A percentile compares a stretch with the other conserved stretches of the same genome.
These are phyloP conservation scores for Suillus lakei DNA, from an alignment of 768 basidiomycete genomes.

Conservation along the genomic window DNA sequence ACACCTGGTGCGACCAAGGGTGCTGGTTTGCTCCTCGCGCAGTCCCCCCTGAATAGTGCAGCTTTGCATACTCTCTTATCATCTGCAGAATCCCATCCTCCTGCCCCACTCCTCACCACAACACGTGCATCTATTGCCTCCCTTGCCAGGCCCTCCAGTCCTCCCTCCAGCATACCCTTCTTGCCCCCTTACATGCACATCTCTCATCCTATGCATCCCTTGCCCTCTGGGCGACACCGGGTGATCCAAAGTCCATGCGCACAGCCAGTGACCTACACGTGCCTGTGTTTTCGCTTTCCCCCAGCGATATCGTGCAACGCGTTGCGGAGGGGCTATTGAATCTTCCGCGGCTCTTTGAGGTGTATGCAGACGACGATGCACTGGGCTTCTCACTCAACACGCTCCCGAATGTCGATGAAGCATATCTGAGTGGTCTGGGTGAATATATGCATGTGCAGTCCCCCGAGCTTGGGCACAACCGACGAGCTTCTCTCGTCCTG, in stretches of 20 bases:
- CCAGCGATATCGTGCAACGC: slow-evolving; percentile 85
- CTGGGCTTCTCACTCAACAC: slow-evolving; percentile 87
- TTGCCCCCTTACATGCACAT: slow-evolving; percentile 79
- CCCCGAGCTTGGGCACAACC: slow-evolving; percentile 36
- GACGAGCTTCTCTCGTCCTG: slow-evolving; percentile 46
- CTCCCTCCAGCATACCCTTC: slow-evolving; percentile 80
- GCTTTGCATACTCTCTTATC: slow-evolving; percentile 64
- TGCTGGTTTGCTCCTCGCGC: slow-evolving; percentile 73
- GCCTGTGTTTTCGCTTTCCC: slow-evolving; percentile 92
- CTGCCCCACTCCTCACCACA: slow-evolving; percentile 49
- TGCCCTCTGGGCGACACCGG: slow-evolving; percentile 64
- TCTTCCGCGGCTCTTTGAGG: slow-evolving; percentile 91
- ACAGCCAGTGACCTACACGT: slow-evolving; percentile 50
- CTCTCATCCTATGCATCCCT: slow-evolving; percentile 73
- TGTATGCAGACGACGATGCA: slow-evolving; percentile 91
- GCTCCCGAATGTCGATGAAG: slow-evolving; percentile 69
- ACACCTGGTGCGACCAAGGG: slow-evolving; percentile 68
- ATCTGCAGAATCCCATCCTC: slow-evolving; percentile 43
- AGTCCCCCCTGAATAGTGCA: slow-evolving; percentile 83
- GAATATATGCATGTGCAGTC: slow-evolving; percentile 43
- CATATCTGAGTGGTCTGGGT: slow-evolving; percentile 51
- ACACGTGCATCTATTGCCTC: slow-evolving; percentile 59
- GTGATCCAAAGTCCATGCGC: slow-evolving; percentile 51
- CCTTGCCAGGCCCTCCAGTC: slow-evolving; percentile 79
- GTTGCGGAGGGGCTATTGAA: slow-evolving; percentile 95